Evolutionary conservation across 805 yeast genomes (phyloP), one percentile per base, ranked within the genome.

Genomic region (Yarrowia sp.): DNA sequence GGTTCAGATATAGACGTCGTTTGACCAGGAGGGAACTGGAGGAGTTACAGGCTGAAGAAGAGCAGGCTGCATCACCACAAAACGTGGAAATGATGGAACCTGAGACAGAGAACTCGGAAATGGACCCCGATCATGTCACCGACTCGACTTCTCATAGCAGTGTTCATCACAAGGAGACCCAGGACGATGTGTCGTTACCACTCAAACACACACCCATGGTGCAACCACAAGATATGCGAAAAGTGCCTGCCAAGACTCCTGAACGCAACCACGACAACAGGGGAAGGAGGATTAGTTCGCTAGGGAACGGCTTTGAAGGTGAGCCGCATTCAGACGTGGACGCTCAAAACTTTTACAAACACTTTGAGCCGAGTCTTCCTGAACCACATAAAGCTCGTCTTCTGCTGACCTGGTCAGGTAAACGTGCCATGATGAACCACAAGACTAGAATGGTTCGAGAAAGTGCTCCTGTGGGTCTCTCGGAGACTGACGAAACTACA

Each of bases 331-430:
- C 82, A 0, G 87, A 86, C 56, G 85, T 90, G 0, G 82, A 86
- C 0, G 79, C 81, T 0, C 72, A 78, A 10, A 87, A 86, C 67
- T 86, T 86, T 73, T 86, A 84, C 75, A 89, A 88, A 73, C 87
- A 87, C 73, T 76, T 90, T 41, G 90, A 89, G 71, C 76, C 80
- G 5, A 82, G 84, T 43, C 72, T 88, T 48, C 90, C 94, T 0
- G 93, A 87, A 63, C 92, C 93, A 2, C 89, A 87, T 72, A 82
- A 86, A 71, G 86, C 90, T 89, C 81, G 89, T 71, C 92, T 89
- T 73, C 75, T 90, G 36, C 75, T 90, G 58, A 80, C 85, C 2
- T 89, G 94, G 95, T 86, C 67, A 0, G 67, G 56, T 1, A 48
- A 63, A 14, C 67, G 67, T 4, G 45, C 67, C 9, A 38, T 48